These are phyloP conservation scores for Hericium alpestre DNA, from an alignment of 768 basidiomycete species.

Conservation along the genomic window DNA sequence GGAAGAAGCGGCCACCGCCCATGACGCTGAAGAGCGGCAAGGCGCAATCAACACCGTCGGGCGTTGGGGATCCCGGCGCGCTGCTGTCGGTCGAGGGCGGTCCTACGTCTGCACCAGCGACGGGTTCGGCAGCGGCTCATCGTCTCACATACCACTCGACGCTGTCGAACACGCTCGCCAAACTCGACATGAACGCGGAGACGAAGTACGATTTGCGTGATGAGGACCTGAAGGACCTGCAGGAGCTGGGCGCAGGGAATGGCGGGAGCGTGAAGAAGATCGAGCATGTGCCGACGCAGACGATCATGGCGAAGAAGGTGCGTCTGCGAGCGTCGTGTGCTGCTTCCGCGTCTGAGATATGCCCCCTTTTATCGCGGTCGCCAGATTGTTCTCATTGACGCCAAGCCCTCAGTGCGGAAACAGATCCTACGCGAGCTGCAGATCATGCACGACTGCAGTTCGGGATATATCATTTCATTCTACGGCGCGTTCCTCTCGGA, in stretches of 20 bases:
- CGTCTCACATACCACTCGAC: slow-evolving; percentile 72
- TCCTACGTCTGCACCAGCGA: slow-evolving; percentile 42
- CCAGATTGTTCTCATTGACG: slow-evolving; percentile 92
- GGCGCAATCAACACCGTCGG: slow-evolving; percentile 24
- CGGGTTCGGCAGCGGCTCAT: slow-evolving; percentile 38
- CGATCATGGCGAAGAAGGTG: slow-evolving; percentile 97
- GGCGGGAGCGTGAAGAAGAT: slow-evolving; percentile 97
- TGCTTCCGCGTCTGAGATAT: background rate
- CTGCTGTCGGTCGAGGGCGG: slow-evolving; percentile 37
- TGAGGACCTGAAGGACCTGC: slow-evolving; percentile 84
- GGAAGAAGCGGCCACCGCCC: slow-evolving; percentile 72
- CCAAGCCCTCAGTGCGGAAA: slow-evolving; percentile 91
- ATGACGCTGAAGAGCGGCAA: slow-evolving; percentile 72
- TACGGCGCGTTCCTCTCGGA: slow-evolving; percentile 94
- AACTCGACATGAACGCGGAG: slow-evolving; percentile 76
- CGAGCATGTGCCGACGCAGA: slow-evolving; percentile 82
- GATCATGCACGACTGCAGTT: slow-evolving; percentile 97
- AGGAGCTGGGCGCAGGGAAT: slow-evolving; percentile 91
- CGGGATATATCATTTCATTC: slow-evolving; percentile 90
- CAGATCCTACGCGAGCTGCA: slow-evolving; percentile 96
- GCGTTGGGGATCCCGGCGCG: slow-evolving; percentile 27
- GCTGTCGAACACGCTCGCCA: slow-evolving; percentile 77
- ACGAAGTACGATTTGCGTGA: slow-evolving; percentile 75
- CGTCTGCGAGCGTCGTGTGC: slow-evolving; percentile 16
- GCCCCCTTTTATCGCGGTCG: slow-evolving; percentile 1